phyloP scores from a whole-genome alignment of 106 monocot genomes.

The Gastrodia elata region DNA sequence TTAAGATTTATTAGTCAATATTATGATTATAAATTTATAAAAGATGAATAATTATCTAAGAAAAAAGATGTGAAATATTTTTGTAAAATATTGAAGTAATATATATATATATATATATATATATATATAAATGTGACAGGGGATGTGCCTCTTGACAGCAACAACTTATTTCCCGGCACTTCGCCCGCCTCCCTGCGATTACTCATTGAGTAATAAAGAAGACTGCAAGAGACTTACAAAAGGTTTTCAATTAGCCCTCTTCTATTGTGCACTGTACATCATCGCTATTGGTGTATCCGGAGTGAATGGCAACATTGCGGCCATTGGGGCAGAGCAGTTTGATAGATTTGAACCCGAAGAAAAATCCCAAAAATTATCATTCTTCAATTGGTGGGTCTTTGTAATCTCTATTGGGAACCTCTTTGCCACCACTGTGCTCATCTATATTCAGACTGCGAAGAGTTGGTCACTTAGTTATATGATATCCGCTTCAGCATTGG shows the following conservation, averaged over 20 bases:
- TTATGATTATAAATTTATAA: too few species aligned
- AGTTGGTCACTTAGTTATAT: neutral
- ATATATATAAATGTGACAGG: too few species aligned
- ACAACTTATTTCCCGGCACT: constrained; percentile 55
- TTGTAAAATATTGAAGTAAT: too few species aligned
- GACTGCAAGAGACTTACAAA: constrained; percentile 25
- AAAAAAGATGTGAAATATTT: too few species aligned
- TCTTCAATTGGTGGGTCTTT: constrained; percentile 99
- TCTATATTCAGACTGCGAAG: neutral
- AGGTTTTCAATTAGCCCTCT: constrained; percentile 54
- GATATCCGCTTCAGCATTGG: constrained; percentile 19
- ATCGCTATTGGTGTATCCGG: constrained; percentile 67
- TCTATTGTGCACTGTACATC: constrained; percentile 69
- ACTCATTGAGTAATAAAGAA: constrained; percentile 1
- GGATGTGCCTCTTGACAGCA: constrained; percentile 56
- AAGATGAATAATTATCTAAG: too few species aligned
- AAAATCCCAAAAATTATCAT: constrained; percentile 63
- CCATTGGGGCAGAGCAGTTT: constrained; percentile 88
- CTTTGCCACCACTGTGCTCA: constrained; percentile 4
- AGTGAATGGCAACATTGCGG: constrained; percentile 83
- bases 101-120: too few species aligned
- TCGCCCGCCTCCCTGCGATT: constrained; percentile 45
- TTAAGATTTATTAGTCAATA: too few species aligned
- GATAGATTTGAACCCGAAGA: constrained; percentile 72
- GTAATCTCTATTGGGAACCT: constrained; percentile 75